Conservation (phyloP, 768 basidiomycete genomes). For the Suillus subluteus region DNA sequence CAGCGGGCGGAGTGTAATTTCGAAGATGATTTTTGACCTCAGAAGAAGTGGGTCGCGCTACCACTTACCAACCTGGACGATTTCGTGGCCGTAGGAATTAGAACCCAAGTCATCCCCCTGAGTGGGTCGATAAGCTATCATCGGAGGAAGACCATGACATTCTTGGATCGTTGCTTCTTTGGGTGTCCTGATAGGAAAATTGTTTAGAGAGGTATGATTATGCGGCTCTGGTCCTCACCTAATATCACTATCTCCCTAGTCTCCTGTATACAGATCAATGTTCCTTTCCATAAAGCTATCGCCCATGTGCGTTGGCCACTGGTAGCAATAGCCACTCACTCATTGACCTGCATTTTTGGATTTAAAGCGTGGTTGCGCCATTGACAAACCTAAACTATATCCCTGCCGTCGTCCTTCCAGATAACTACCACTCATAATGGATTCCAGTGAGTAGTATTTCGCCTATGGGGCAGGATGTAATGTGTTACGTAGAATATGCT, state of each 20-base stretch:
- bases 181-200: not conserved
- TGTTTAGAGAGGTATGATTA: not conserved
- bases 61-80: not conserved
- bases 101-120: not conserved
- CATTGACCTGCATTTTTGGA: not conserved
- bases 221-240: constrained; percentile 1
- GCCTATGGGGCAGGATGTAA: not conserved
- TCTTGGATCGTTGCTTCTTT: not conserved
- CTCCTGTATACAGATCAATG: not conserved
- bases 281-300: not conserved
- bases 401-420: not conserved
- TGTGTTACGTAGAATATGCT: not conserved
- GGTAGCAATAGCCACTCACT: not conserved
- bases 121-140: not conserved
- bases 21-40: not conserved
- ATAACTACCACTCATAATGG: not conserved
- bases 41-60: not conserved
- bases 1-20: not conserved
- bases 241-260: not conserved
- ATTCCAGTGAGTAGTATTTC: not conserved
- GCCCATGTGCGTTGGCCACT: not conserved
- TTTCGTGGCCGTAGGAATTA: not conserved
- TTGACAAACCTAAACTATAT: not conserved
- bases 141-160: not conserved
- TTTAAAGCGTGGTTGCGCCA: constrained; percentile 1